Base-by-base conservation (phyloP, 345 rosid species). In the Viola odorata region DNA sequence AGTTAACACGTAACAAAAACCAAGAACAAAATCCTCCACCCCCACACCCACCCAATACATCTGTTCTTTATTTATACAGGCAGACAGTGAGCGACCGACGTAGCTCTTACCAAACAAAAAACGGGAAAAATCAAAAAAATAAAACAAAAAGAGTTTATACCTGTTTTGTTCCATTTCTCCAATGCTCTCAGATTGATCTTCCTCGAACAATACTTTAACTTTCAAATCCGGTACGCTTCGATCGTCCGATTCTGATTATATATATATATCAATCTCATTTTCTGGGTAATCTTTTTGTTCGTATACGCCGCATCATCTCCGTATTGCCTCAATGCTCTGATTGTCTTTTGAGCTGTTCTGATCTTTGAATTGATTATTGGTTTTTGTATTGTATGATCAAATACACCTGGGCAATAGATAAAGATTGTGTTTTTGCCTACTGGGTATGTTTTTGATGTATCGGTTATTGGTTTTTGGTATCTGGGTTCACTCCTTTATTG, bases 361-460 rank as follows among this genome's bases (percentile, higher is more conserved):
- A 69, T 72, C 75, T 60, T 44, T 41, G 49, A 48, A 42, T 41
- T 61, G 62, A 50, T 64, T 52, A 38, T 41, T 57, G 67, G 39
- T 67, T 67, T 40, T 48, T 15, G 69, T 23, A 23, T 55, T 64
- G 47, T 73, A 45, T 37, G 17, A 45, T 50, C 32, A 38, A 69
- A 32, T 60, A 74, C 40, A 6, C 13, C 12, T 5, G 6, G 55
- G 47, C 55, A 23, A 6, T 61, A 9, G 37, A 0, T 2, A 36
- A 58, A 41, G 53, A 57, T 51, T 38, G 8, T 36, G 55, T 47
- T 60, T 52, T 37, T 64, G 45, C 32, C 36, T 14, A 45, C 63
- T 73, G 67, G 80, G 69, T 60, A 15, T 64, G 61, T 64, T 55
- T 47, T 42, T 55, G n/a, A 53, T 45, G 62, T 62, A 67, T 75